phyloP scores from a whole-genome alignment of 2,329 filamentous ascomycete genomes.

The Apiospora marii region DNA sequence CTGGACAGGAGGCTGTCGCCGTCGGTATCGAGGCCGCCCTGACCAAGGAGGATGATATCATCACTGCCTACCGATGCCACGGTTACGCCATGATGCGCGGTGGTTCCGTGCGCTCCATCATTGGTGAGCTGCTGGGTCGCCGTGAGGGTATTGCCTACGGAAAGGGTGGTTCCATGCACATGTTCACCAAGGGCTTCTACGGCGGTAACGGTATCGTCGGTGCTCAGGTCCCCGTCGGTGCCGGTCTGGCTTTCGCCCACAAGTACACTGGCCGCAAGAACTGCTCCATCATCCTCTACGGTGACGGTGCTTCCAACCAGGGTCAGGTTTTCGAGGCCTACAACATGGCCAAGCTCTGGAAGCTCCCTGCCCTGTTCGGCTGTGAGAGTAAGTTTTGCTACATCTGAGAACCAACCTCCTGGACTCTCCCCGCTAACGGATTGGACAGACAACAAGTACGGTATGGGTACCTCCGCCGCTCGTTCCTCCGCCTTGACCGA shows the following conservation, averaged over 20 bases:
- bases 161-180: conserved; percentile 99
- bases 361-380: conserved; percentile 91
- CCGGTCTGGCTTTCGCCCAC: conserved; percentile 95
- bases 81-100: conserved; percentile 98
- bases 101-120: conserved; percentile 87
- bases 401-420: background rate
- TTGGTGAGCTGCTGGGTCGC: conserved; percentile 93
- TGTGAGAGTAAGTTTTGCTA: conserved; percentile 83
- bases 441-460: conserved; percentile 94
- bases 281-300: conserved; percentile 89
- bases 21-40: conserved; percentile 97
- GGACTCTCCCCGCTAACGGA: conserved; percentile 35
- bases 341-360: conserved; percentile 99
- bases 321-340: conserved; percentile 99
- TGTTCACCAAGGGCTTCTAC: conserved; percentile 98
- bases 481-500: conserved; percentile 96
- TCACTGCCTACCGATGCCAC: conserved; percentile 99
- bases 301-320: conserved; percentile 98
- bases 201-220: conserved; percentile 99
- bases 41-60: conserved; percentile 88
- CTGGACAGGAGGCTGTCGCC: conserved; percentile 96
- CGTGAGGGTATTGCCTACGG: conserved; percentile 97
- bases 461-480: conserved; percentile 96
- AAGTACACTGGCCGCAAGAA: conserved; percentile 91
- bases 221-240: conserved; percentile 96